These are phyloP conservation scores for Solanum dulcamara DNA, from an alignment of 257 asterid species.

Conservation along the genomic window DNA sequence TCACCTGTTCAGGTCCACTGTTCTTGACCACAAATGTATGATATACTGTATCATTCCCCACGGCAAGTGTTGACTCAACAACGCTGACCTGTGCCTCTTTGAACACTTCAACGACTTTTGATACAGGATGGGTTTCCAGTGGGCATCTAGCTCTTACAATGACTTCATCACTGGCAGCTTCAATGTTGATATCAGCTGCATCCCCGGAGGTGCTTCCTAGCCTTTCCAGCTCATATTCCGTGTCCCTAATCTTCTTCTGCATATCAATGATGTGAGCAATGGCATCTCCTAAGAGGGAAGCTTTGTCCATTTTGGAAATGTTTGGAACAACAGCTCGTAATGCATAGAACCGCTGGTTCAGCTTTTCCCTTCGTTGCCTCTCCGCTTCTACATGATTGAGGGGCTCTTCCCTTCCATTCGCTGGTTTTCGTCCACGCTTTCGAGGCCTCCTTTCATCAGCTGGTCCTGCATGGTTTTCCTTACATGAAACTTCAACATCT, in stretches of 20 bases:
- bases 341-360: slow-evolving; percentile 77
- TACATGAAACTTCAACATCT: slow-evolving; percentile 59
- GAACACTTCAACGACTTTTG: slow-evolving; percentile 48
- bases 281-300: slow-evolving; percentile 85
- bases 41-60: slow-evolving; percentile 40
- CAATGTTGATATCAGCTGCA: slow-evolving; percentile 25
- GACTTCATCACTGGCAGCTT: slow-evolving; percentile 28
- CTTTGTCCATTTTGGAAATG: slow-evolving; percentile 89
- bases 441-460: slow-evolving; percentile 54
- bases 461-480: slow-evolving; percentile 31
- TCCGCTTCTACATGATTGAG: slow-evolving; percentile 86
- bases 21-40: slow-evolving; percentile 75
- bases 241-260: slow-evolving; percentile 57
- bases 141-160: slow-evolving; percentile 50
- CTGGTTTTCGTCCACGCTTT: slow-evolving; percentile 86
- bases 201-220: slow-evolving; percentile 5
- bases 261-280: slow-evolving; percentile 79
- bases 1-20: slow-evolving; percentile 42
- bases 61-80: slow-evolving; percentile 40
- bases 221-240: slow-evolving; percentile 46
- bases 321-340: slow-evolving; percentile 78
- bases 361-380: slow-evolving; percentile 77
- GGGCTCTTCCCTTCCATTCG: slow-evolving; percentile 80
- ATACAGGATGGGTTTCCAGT: slow-evolving; percentile 55
- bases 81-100: slow-evolving; percentile 35